Conservation (phyloP, 768 basidiomycete species). For the Strobilomyces confusus region DNA sequence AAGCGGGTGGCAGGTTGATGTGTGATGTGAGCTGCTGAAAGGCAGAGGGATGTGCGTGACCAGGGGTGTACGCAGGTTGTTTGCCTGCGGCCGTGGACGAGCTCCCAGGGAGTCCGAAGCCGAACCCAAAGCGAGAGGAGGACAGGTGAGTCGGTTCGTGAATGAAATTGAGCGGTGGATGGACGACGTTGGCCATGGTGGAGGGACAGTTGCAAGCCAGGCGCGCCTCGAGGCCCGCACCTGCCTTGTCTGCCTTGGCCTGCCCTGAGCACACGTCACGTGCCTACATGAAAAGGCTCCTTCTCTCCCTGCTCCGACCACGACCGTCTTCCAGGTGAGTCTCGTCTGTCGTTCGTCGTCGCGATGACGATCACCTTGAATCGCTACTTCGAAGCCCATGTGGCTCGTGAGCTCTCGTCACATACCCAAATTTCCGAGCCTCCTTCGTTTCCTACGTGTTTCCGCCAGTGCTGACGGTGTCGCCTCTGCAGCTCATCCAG, state of each 20-base stretch:
- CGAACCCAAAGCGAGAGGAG: slow-evolving; percentile 66
- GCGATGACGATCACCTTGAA: slow-evolving; percentile 69
- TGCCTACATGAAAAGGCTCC: slow-evolving; percentile 19
- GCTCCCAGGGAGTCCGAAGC: slow-evolving; percentile 55
- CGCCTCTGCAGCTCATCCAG: background rate
- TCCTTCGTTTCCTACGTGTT: slow-evolving; percentile 5
- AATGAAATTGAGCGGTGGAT: slow-evolving; percentile 62
- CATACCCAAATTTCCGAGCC: slow-evolving; percentile 94
- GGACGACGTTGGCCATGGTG: slow-evolving; percentile 70
- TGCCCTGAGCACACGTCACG: slow-evolving; percentile 36
- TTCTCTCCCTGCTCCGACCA: background rate
- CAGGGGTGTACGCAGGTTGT: slow-evolving; percentile 41
- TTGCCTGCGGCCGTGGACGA: slow-evolving; percentile 44
- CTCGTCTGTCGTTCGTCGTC: slow-evolving; percentile 8
- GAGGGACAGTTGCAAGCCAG: slow-evolving; percentile 16
- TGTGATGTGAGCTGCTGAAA: slow-evolving; percentile 56
- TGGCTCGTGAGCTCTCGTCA: slow-evolving; percentile 63
- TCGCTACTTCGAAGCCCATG: slow-evolving; percentile 79
- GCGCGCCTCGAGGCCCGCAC: slow-evolving; percentile 5
- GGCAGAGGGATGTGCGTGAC: slow-evolving; percentile 40
- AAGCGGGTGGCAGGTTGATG: slow-evolving; percentile 38
- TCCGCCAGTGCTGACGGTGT: slow-evolving; percentile 11
- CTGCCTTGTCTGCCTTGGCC: slow-evolving; percentile 12
- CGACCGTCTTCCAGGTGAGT: slow-evolving; percentile 29
- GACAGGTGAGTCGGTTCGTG: slow-evolving; percentile 56